A percentile compares a stretch with the other conserved stretches of the same genome.
phyloP scores from a whole-genome alignment of 768 basidiomycete species.

The Calocybe cyanea region DNA sequence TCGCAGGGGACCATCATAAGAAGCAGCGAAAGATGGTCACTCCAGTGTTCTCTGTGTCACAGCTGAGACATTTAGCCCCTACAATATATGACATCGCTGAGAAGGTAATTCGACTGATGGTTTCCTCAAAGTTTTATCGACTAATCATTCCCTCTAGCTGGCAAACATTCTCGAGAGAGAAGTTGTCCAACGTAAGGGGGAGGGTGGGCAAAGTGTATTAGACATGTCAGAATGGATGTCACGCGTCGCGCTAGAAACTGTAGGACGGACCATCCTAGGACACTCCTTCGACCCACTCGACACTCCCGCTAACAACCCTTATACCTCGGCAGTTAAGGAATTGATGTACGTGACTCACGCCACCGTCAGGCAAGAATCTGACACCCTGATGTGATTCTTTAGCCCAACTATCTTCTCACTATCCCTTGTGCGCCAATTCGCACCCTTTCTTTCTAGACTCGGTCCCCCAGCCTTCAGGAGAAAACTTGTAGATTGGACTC shows the following conservation, averaged over 20 bases:
- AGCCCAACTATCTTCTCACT: conserved; percentile 45
- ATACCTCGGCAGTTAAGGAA: conserved; percentile 41
- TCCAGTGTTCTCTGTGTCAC: conserved; percentile 43
- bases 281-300: conserved; percentile 47
- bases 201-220: conserved; percentile 22
- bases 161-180: conserved; percentile 26
- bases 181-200: conserved; percentile 5
- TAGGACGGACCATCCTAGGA: conserved; percentile 40
- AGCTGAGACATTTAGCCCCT: conserved; percentile 41
- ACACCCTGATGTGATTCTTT: neutral
- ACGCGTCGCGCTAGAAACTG: conserved; percentile 39
- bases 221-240: conserved; percentile 47
- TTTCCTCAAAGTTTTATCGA: neutral
- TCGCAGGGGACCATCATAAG: conserved; percentile 40
- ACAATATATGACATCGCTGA: conserved; percentile 41
- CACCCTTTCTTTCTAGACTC: conserved; percentile 38
- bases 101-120: conserved; percentile 29
- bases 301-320: conserved; percentile 37
- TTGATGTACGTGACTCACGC: conserved; percentile 31
- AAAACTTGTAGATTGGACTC: conserved; percentile 38
- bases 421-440: conserved; percentile 41
- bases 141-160: conserved; percentile 18
- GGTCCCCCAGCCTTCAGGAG: conserved; percentile 41
- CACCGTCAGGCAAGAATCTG: neutral
- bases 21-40: conserved; percentile 46